Evolutionary conservation across 108 stramenopile genomes (phyloP).

Genomic region (Seminavis robusta): DNA sequence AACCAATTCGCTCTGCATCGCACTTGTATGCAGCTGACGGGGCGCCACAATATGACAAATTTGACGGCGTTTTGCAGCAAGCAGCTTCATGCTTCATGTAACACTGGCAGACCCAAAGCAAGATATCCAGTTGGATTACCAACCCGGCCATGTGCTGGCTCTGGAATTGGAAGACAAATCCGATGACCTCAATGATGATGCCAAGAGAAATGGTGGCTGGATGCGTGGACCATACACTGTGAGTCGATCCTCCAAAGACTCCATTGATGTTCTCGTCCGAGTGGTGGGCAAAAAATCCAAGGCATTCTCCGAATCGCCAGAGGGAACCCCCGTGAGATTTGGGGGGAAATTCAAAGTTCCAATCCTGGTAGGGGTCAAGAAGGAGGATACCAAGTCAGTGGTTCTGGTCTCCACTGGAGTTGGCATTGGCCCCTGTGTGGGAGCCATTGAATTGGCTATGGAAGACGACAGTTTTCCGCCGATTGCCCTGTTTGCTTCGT

Average conservation of each 20-base stretch:
- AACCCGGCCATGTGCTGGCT: slow-evolving; percentile 48
- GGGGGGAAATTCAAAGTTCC: slow-evolving; percentile 57
- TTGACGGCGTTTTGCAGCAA: too few species aligned
- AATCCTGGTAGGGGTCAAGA: slow-evolving; percentile 38
- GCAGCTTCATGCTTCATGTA: too few species aligned
- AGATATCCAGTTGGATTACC: too few species aligned
- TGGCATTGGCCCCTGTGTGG: slow-evolving; percentile 48
- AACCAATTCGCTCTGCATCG: too few species aligned
- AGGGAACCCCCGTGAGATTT: slow-evolving; percentile 28
- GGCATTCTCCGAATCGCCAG: slow-evolving; percentile 17
- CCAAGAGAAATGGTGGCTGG: slow-evolving; percentile 33
- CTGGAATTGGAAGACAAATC: slow-evolving; percentile 30
- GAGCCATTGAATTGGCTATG: slow-evolving; percentile 34
- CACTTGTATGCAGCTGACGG: too few species aligned
- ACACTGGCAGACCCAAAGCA: too few species aligned
- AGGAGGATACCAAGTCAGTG: slow-evolving; percentile 8
- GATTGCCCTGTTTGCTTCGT: slow-evolving; percentile 39
- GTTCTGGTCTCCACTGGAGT: slow-evolving; percentile 47
- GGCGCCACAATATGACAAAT: too few species aligned
- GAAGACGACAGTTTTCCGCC: slow-evolving; percentile 6
- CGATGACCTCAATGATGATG: not conserved
- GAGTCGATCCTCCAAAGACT: slow-evolving; percentile 12
- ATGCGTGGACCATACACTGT: slow-evolving; percentile 53
- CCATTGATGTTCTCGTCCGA: slow-evolving; percentile 32
- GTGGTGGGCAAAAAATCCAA: slow-evolving; percentile 37